Base-by-base conservation (phyloP, 371 early-diverging fungal genomes). In the Smittium mucronatum region DNA sequence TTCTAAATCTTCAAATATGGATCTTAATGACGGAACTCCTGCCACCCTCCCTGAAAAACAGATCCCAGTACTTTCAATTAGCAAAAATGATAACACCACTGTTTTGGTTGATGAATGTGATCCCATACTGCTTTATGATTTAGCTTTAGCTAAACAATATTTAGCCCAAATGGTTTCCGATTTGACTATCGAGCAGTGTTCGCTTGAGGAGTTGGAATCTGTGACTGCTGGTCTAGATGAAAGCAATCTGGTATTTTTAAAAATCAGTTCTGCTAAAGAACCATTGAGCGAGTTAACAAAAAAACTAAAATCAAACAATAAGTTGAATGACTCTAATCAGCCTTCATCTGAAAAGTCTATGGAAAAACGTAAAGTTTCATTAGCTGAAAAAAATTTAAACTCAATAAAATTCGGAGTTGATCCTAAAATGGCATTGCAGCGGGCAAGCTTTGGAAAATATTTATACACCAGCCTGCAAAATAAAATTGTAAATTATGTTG, bases 61-160 rank as follows among this genome's bases (percentile, higher is more conserved):
- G 34, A 0, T 57, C 32, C 8, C 67, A 65, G 25, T 34, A 73
- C 28, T 57, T 70, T 2, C 71, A 71, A 36, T 34, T 21, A 69
- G 33, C n/a, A 58, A 5, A 17, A 34, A 25, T 17, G 67, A 33
- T 36, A 34, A 34, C 16, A 2, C 68, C 2, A 36, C 21, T 30
- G 67, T 67, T 33, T 67, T 67, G 67, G 36, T 86, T 28, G 69
- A 76, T 29, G 90, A 89, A 0, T 80, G 78, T 25, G 89, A 92
- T 74, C 81, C 84, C 68, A 76, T 88, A 0, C 77, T 88, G 0
- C 74, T 83, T 2, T 92, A 86, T 70, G 86, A 95, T 72, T 75
- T 91, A 69, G 93, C 93, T 0, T 76, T 95, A 15, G 85, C 90
- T 31, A 88, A 91, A 75, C 95, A 94, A 73, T 85, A 88, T 5